phyloP scores from a whole-genome alignment of 1,284 basidiomycete genomes.

The Rhodotorula sp. region DNA sequence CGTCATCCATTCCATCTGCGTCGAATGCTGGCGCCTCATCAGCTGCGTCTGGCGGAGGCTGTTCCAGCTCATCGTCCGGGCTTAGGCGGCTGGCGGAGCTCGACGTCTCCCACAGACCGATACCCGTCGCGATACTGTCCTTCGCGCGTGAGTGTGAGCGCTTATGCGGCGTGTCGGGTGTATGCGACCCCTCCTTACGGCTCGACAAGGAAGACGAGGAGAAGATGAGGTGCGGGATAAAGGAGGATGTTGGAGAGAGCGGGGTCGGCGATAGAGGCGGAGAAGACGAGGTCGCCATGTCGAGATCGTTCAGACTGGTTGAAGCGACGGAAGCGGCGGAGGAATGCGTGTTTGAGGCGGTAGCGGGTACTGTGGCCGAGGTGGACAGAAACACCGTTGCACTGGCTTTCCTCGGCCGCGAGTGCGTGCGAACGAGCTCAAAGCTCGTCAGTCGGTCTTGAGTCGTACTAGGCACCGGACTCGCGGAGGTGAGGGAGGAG shows the following conservation, averaged over 20 bases:
- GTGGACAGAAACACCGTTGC: slow-evolving; percentile 36
- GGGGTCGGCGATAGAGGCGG: background rate
- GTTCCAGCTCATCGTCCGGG: background rate
- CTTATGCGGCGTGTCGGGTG: background rate
- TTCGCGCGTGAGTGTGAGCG: slow-evolving; percentile 12
- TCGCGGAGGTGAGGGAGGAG: background rate
- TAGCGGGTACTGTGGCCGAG: background rate
- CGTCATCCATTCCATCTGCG: background rate
- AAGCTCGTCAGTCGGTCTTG: background rate
- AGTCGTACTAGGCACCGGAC: no score
- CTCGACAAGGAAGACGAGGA: background rate
- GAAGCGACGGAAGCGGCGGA: background rate
- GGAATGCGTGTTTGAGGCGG: background rate
- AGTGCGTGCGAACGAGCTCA: background rate
- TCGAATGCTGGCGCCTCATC: background rate
- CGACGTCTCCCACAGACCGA: slow-evolving; percentile 38
- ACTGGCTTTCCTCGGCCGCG: slow-evolving; percentile 33
- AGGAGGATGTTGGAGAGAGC: background rate
- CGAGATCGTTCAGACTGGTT: background rate
- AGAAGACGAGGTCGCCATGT: background rate
- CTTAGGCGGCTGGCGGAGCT: background rate
- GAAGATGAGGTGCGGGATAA: slow-evolving; percentile 16
- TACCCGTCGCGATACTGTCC: slow-evolving; percentile 34
- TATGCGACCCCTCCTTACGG: background rate
- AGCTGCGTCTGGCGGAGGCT: background rate